Conservation (phyloP, 192 early-diverging fungal genomes). For the Umbelopsis isabellina region DNA sequence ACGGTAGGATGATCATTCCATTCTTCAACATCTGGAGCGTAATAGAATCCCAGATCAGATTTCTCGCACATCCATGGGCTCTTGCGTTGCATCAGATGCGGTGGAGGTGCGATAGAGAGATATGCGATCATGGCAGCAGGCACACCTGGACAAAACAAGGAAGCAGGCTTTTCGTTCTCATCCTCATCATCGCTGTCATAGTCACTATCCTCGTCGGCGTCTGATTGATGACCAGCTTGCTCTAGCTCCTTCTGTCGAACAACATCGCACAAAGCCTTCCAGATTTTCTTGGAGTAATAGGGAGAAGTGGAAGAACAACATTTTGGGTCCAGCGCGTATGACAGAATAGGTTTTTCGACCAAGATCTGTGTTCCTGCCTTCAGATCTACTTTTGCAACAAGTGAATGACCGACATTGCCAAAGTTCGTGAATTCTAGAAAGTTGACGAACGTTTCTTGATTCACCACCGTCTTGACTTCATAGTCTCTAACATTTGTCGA, state of each 20-base stretch:
- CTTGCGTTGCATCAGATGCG: slow-evolving; percentile 1
- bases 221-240: neutral
- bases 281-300: slow-evolving; percentile 33
- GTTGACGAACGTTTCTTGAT: slow-evolving; percentile 27
- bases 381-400: slow-evolving; percentile 29
- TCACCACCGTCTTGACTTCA: slow-evolving; percentile 31
- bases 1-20: slow-evolving; percentile 37
- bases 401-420: slow-evolving; percentile 27
- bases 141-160: slow-evolving; percentile 38
- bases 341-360: slow-evolving; percentile 34
- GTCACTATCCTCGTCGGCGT: neutral
- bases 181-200: slow-evolving; percentile 15
- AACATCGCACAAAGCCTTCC: slow-evolving; percentile 27
- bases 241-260: slow-evolving; percentile 10
- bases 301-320: slow-evolving; percentile 38
- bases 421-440: slow-evolving; percentile 25
- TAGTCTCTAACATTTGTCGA: slow-evolving; percentile 10
- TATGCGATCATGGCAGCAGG: slow-evolving; percentile 43
- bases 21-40: slow-evolving; percentile 27
- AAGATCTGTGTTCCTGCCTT: slow-evolving; percentile 30
- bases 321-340: slow-evolving; percentile 30
- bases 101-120: slow-evolving; percentile 29
- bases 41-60: slow-evolving; percentile 37
- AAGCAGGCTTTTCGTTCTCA: slow-evolving; percentile 13
- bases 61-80: neutral